phyloP scores from a whole-genome alignment of 306 rosid species.

The Trichosanthes truncata region DNA sequence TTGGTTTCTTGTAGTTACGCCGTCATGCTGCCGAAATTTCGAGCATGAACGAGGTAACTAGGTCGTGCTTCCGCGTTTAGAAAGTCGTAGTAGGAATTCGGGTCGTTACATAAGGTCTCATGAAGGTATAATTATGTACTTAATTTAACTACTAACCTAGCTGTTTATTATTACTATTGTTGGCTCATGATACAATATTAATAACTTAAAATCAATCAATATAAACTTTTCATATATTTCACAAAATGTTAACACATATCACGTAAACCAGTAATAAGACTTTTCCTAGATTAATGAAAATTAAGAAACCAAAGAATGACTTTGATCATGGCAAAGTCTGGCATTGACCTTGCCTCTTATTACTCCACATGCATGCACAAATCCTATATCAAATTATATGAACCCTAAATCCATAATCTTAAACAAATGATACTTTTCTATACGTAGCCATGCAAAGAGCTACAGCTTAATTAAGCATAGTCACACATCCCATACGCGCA shows the following conservation, averaged over 20 bases:
- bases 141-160: no score
- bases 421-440: background rate
- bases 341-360: background rate
- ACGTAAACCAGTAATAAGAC: background rate
- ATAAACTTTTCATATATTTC: no score
- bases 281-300: background rate
- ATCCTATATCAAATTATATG: background rate
- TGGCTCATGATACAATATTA: background rate
- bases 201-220: background rate
- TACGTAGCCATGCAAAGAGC: background rate
- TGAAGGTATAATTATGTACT: no score
- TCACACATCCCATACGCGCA: slow-evolving; percentile 44
- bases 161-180: no score
- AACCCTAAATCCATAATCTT: background rate
- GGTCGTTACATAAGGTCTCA: no score
- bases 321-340: background rate
- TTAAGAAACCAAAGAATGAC: background rate
- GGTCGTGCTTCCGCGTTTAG: no score
- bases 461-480: slow-evolving; percentile 6
- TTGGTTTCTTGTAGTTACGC: no score
- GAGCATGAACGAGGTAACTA: no score
- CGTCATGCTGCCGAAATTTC: no score
- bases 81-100: no score
- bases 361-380: background rate
- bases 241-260: background rate